A percentile compares a stretch with the other conserved stretches of the same genome.
Evolutionary conservation across 2,329 filamentous ascomycete species (phyloP).

Genomic region (Leptosphaerulina australis): DNA sequence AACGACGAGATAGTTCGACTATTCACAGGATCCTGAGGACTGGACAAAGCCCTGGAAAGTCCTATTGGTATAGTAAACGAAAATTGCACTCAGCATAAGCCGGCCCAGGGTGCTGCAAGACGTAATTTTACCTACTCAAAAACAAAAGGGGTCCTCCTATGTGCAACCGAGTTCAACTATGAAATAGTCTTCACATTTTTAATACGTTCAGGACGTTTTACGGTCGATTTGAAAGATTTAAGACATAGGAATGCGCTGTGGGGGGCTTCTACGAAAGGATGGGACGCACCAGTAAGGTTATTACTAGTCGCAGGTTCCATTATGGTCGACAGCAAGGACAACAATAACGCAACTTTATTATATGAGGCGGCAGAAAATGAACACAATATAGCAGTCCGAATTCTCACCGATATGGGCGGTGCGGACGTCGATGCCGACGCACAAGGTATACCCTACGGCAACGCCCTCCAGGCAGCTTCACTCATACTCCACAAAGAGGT

Average conservation of each 20-base stretch:
- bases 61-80: neutral
- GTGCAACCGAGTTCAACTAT: conserved; percentile 31
- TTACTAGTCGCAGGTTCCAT: neutral
- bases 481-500: too few species aligned
- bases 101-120: conserved; percentile 4
- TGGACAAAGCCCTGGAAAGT: neutral
- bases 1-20: neutral
- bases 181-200: conserved; percentile 24
- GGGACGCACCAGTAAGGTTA: neutral
- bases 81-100: neutral
- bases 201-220: conserved; percentile 25
- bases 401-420: neutral
- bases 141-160: conserved; percentile 26
- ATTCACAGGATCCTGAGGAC: neutral
- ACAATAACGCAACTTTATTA: neutral
- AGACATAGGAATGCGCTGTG: neutral
- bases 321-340: neutral
- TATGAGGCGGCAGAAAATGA: neutral
- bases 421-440: neutral
- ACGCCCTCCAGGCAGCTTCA: too few species aligned
- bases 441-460: neutral
- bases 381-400: neutral
- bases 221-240: neutral
- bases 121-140: conserved; percentile 23
- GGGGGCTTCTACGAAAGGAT: neutral